Evolutionary conservation across 208 protist genomes (phyloP), one percentile per base, ranked within the genome.

Genomic region (Zelonia costaricensis): DNA sequence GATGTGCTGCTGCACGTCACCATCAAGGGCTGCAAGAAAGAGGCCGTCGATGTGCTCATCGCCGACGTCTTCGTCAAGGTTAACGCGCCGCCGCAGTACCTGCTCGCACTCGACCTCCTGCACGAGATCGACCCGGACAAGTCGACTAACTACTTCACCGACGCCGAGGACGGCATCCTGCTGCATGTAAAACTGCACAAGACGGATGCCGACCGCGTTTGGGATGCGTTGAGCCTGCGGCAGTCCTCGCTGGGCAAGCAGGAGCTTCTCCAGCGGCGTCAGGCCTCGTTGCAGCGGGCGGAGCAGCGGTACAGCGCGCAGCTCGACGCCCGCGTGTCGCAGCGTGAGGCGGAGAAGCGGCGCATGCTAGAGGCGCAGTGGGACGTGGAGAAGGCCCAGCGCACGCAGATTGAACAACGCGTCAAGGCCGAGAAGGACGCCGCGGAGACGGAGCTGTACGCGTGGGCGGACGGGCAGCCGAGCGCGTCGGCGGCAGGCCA

Each of bases 311-410:
- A 97, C 78, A 76, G 86, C 28, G 40, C 44, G 18, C 81, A 82
- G 64, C 74, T 97, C 22, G 69, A 87, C 27, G 63, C 78, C 22
- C 80, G 92, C 16, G 68, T 72, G 48, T 55, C 61, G 35, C 87
- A 94, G 75, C 78, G 76, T 15, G 90, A 92, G 52, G 64, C 69
- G 18, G 92, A 94, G 71, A 76, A 82, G 67, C 89, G 88, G 15
- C 89, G 89, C 43, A 86, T 95, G 82, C 87, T 80, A 52, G 80
- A 86, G 59, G 86, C 79, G 46, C 92, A 97, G 69, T 97, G 92
- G 92, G 84, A 93, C 18, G 78, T 97, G 25, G 92, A 97, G 56
- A 86, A 79, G 61, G 64, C 76, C 61, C 84, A 93, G 62, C 86
- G 92, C 23, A 57, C 69, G 15, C 62, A 82, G 18, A 93, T 97